Evolutionary conservation across 2,329 filamentous ascomycete species (phyloP), one percentile per base, ranked within the genome.

Genomic region (Sphaerostilbella broomeana): DNA sequence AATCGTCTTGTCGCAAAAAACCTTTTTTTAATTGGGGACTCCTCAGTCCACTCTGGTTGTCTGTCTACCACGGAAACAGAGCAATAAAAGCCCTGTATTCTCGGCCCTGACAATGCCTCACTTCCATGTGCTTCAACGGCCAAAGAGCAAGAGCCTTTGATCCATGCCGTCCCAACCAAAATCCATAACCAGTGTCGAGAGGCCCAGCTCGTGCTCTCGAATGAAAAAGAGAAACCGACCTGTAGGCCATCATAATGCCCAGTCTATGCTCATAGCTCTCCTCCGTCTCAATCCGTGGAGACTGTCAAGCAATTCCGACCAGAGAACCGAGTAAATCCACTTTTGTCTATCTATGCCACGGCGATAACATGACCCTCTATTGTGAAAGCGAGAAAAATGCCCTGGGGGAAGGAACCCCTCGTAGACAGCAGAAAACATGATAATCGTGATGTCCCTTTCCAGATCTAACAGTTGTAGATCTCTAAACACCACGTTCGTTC

Each of bases 261-360:
- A 51, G 52, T 54, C 51, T 52, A 56, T 54, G 51, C 54, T 53
- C 52, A 54, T 56, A 49, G 53, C 55, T 55, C 58, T 52, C 47
- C 49, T 47, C 40, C 40, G 48, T 53, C 53, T 52, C 55, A 54
- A 49, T 58, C 52, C 50, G 50, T 51, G 45, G 52, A 57, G 55
- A 53, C 52, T 52, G 53, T 51, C 51, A 54, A 62, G 62, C 60
- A 54, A 54, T 53, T 57, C 45, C 48, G 60, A 68, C 69, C 63
- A 70, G 68, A 74, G 64, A 73, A 72, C 70, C 66, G 73, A 77
- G 72, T 74, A 45, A 75, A 75, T 75, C 73, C 72, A 72, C 71
- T 77, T 78, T 77, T 77, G 70, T 79, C 74, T 79, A 78, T 73
- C 66, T 61, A 50, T 61, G 59, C 32, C 57, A 63, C 61, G 62